phyloP scores from a whole-genome alignment of 2,329 filamentous ascomycete genomes.

The Colletotrichum tropicicola region DNA sequence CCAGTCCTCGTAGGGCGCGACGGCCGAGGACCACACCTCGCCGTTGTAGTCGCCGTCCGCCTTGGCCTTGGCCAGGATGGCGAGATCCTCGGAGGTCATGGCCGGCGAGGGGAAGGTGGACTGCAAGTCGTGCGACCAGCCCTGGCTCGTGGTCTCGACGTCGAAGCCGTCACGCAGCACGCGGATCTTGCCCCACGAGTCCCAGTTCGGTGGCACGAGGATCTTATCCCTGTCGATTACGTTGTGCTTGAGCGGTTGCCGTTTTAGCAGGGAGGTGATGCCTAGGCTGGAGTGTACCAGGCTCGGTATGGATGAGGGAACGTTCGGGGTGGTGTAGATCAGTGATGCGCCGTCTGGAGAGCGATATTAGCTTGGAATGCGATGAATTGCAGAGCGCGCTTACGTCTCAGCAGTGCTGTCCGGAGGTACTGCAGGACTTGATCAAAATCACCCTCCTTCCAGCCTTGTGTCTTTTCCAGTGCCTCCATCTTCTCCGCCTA shows the following conservation, averaged over 20 bases:
- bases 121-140: slow-evolving; percentile 87
- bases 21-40: slow-evolving; percentile 62
- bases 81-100: slow-evolving; percentile 30
- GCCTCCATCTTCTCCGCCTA: slow-evolving; percentile 90
- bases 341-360: slow-evolving; percentile 79
- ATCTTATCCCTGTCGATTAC: slow-evolving; percentile 95
- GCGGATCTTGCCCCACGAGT: slow-evolving; percentile 97
- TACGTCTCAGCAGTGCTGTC: slow-evolving; percentile 87
- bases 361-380: slow-evolving; percentile 33
- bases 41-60: slow-evolving; percentile 30
- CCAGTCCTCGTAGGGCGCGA: slow-evolving; percentile 79
- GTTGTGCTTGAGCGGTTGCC: slow-evolving; percentile 84
- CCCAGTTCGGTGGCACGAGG: slow-evolving; percentile 95
- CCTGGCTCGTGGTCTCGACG: slow-evolving; percentile 83
- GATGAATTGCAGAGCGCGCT: slow-evolving; percentile 38
- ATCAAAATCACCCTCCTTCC: slow-evolving; percentile 97
- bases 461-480: slow-evolving; percentile 87
- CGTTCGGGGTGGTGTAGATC: slow-evolving; percentile 83
- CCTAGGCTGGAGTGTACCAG: slow-evolving; percentile 87
- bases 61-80: slow-evolving; percentile 35
- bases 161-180: slow-evolving; percentile 93
- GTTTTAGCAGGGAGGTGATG: slow-evolving; percentile 84
- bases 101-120: slow-evolving; percentile 52
- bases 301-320: slow-evolving; percentile 79
- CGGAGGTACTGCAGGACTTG: slow-evolving; percentile 93